Conservation (phyloP, 495 filamentous ascomycete genomes). For the Talaromyces adpressus region DNA sequence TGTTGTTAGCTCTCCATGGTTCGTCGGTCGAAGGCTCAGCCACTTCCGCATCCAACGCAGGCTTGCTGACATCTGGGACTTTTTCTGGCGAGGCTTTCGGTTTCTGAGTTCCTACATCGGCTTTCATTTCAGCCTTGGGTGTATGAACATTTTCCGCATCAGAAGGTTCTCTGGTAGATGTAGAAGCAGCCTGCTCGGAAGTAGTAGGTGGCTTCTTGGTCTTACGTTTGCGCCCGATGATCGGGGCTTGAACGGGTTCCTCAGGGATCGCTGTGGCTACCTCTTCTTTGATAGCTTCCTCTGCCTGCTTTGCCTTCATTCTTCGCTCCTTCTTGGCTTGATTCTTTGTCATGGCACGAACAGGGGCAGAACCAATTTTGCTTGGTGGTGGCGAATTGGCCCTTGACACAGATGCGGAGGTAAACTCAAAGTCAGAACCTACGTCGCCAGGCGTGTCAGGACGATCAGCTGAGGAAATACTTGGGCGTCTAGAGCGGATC, state of each 20-base stretch:
- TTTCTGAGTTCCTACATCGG: not conserved
- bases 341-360: conserved; percentile 78
- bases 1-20: conserved; percentile 37
- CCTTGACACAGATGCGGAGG: conserved; percentile 75
- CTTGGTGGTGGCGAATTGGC: conserved; percentile 78
- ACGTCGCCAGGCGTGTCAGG: conserved; percentile 77
- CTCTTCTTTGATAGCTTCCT: conserved; percentile 59
- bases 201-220: conserved; percentile 60
- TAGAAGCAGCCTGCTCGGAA: conserved; percentile 31
- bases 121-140: conserved; percentile 16
- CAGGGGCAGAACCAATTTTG: conserved; percentile 69
- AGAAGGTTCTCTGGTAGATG: conserved; percentile 25
- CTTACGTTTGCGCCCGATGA: conserved; percentile 85
- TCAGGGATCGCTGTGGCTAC: conserved; percentile 38
- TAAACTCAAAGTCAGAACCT: conserved; percentile 69
- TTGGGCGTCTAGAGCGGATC: conserved; percentile 49
- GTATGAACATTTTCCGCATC: conserved; percentile 8
- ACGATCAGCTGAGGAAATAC: conserved; percentile 52
- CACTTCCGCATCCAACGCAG: not conserved
- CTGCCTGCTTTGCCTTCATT: conserved; percentile 52
- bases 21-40: conserved; percentile 15
- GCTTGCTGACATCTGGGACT: not conserved
- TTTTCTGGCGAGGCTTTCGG: not conserved
- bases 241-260: conserved; percentile 68
- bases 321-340: conserved; percentile 80